Conservation (phyloP, 1,284 basidiomycete species). For the Apiotrichum sp. region DNA sequence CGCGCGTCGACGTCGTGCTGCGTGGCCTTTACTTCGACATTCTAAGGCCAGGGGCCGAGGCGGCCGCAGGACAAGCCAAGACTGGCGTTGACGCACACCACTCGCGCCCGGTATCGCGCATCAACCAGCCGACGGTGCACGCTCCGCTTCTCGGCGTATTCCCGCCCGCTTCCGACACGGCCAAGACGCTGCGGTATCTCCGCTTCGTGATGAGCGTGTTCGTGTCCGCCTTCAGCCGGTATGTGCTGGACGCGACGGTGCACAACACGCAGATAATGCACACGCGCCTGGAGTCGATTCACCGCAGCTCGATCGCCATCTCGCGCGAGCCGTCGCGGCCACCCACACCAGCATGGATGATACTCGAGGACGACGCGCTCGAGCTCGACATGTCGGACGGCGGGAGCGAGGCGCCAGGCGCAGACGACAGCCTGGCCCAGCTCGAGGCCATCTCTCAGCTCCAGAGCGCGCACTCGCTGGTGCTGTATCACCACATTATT, state of each 20-base stretch:
- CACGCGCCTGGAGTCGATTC: conserved; percentile 36
- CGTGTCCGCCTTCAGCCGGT: conserved; percentile 58
- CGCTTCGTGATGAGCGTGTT: conserved; percentile 68
- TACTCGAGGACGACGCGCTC: conserved; percentile 14
- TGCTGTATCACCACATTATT: conserved; percentile 61
- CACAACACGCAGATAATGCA: conserved; percentile 68
- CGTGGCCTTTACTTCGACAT: conserved; percentile 57
- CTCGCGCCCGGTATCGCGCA: conserved; percentile 3
- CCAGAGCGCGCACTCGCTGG: conserved; percentile 65
- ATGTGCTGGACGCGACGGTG: conserved; percentile 69
- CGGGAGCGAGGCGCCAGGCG: conserved; percentile 16
- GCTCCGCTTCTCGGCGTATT: conserved; percentile 45
- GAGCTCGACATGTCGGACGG: conserved; percentile 15
- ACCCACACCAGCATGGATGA: conserved; percentile 15
- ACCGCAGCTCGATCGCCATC: background rate
- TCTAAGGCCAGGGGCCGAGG: conserved; percentile 5
- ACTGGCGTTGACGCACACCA: conserved; percentile 24
- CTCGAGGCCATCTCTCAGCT: conserved; percentile 25
- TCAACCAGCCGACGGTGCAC: conserved; percentile 3
- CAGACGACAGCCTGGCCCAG: conserved; percentile 21
- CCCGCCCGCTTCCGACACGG: conserved; percentile 54
- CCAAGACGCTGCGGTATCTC: conserved; percentile 58
- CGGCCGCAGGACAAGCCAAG: conserved; percentile 10
- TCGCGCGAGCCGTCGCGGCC: conserved; percentile 18
- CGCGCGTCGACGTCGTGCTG: conserved; percentile 67